Conservation (phyloP, 2,329 filamentous ascomycete species). For the Hymenotorrendiella dingleyae region DNA sequence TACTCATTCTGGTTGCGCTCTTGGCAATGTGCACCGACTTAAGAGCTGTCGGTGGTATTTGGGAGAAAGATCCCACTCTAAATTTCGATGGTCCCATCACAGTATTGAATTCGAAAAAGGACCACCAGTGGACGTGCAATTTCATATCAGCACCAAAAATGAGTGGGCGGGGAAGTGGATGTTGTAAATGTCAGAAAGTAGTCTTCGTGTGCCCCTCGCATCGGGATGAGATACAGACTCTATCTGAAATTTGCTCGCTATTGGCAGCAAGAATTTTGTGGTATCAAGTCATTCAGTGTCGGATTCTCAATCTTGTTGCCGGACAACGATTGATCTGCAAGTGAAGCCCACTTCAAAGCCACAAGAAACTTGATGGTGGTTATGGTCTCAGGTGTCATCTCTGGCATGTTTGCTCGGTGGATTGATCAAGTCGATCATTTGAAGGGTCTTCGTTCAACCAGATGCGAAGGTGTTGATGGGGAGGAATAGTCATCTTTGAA, state of each 20-base stretch:
- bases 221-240: slow-evolving; percentile 1
- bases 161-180: neutral
- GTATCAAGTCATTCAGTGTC: no score
- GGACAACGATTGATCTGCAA: no score
- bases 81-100: neutral
- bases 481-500: neutral
- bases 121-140: neutral
- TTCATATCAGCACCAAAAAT: neutral
- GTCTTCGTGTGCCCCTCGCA: neutral
- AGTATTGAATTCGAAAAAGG: neutral
- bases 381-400: no score
- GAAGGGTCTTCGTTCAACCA: no score
- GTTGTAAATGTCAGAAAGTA: neutral
- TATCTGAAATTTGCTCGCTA: no score
- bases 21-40: neutral
- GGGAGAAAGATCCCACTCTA: neutral
- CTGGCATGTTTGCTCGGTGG: no score
- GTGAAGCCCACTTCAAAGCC: no score
- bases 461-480: no score
- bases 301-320: no score
- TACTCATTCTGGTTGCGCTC: neutral
- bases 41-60: neutral
- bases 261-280: no score
- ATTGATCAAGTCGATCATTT: no score
- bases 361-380: no score